Percentiles rank a stretch among this genome's conserved stretches.
phyloP scores from a whole-genome alignment of 192 early-diverging fungal genomes.

The Coemansia sp. region DNA sequence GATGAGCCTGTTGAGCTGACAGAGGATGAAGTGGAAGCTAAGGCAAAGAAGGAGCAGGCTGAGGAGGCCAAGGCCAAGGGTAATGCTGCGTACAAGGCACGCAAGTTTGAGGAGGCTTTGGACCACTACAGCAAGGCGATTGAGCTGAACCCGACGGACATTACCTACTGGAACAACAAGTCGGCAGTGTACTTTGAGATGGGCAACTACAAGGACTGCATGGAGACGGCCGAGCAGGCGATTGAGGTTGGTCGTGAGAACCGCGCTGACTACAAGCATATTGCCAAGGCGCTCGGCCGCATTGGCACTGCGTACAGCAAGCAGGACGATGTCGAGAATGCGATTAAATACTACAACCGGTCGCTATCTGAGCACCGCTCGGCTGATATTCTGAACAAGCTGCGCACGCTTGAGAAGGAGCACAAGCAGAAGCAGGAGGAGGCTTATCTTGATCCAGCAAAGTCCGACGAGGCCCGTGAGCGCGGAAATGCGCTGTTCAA shows the following conservation, averaged over 20 bases:
- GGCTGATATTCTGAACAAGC: constrained; percentile 83
- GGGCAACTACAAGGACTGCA: constrained; percentile 87
- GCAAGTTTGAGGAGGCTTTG: constrained; percentile 85
- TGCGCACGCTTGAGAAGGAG: constrained; percentile 82
- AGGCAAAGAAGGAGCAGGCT: constrained; percentile 66
- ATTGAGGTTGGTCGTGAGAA: constrained; percentile 88
- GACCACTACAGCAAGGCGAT: constrained; percentile 87
- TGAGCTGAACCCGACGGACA: constrained; percentile 84
- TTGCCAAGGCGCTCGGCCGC: constrained; percentile 90
- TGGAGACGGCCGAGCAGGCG: constrained; percentile 87
- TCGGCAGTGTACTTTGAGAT: constrained; percentile 95
- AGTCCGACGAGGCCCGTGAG: constrained; percentile 90
- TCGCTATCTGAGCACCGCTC: constrained; percentile 95
- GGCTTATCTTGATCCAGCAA: constrained; percentile 77
- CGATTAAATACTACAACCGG: constrained; percentile 90
- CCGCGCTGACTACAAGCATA: constrained; percentile 90
- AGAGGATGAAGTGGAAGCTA: constrained; percentile 59
- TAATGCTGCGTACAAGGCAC: constrained; percentile 89
- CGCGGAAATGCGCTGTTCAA: constrained; percentile 93
- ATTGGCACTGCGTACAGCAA: constrained; percentile 89
- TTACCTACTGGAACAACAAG: constrained; percentile 95
- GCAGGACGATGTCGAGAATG: constrained; percentile 71
- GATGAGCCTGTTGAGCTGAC: constrained; percentile 45
- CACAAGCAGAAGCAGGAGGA: constrained; percentile 76
- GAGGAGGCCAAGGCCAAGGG: constrained; percentile 80